phyloP scores from a whole-genome alignment of 306 rosid genomes.

The Dalbergia cochinchinensis region DNA sequence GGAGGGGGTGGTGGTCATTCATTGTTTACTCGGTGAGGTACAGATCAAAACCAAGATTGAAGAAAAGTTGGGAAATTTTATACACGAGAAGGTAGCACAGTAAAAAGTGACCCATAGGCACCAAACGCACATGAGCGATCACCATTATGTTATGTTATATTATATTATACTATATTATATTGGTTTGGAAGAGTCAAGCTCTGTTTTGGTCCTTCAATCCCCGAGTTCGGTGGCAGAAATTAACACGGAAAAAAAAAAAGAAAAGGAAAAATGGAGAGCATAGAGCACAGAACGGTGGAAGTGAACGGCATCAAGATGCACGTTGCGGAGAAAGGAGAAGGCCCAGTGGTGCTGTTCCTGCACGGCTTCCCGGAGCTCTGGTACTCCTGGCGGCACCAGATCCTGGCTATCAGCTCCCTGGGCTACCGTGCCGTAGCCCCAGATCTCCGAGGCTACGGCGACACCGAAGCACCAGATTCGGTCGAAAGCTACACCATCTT shows the following conservation, averaged over 20 bases:
- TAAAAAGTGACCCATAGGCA: no score
- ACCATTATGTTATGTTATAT: no score
- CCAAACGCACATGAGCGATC: no score
- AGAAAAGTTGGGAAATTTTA: no score
- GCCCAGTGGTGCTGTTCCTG: constrained; percentile 48
- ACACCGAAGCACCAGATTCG: constrained; percentile 41
- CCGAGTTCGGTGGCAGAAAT: neutral
- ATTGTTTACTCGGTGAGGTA: no score
- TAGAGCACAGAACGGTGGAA: constrained; percentile 45
- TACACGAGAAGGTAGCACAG: no score
- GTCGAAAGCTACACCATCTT: constrained; percentile 38
- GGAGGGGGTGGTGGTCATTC: no score
- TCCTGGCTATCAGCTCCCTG: constrained; percentile 40
- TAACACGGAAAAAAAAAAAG: neutral
- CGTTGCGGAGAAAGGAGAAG: constrained; percentile 56
- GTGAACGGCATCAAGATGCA: constrained; percentile 57
- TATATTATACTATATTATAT: no score
- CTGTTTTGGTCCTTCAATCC: neutral
- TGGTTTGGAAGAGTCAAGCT: no score
- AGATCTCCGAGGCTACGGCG: constrained; percentile 55
- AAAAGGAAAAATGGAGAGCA: constrained; percentile 29
- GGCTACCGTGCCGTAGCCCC: constrained; percentile 56
- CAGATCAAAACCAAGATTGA: no score
- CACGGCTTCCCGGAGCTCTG: constrained; percentile 60
- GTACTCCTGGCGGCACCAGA: constrained; percentile 63